Evolutionary conservation across 169 alveolate species (phyloP), one percentile per base, ranked within the genome.

Genomic region (Eimeria necatrix): DNA sequence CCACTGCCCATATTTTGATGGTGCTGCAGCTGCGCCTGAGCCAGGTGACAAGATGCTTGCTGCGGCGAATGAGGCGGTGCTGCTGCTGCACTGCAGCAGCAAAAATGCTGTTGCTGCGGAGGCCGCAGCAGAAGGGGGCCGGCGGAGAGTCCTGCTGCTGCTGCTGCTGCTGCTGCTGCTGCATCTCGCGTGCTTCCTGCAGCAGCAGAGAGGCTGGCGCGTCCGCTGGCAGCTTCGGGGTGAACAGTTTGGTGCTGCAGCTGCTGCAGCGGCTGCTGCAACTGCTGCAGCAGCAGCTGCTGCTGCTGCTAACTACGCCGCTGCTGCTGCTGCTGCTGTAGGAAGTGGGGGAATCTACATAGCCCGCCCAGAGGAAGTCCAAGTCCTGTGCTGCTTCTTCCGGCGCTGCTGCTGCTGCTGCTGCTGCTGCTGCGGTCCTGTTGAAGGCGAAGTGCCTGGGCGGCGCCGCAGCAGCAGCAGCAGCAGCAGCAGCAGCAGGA

Each of bases 131-230:
- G 26, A 64, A 64, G 9, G 76, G 76, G 20, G 76, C 76, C 9
- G 76, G 41, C 76, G 5, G 18, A 5, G 14, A 24, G 8, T 64
- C 64, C 76, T 64, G 76, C 76, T 64, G 41, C 76, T 64, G 76
- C 76, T 64, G 76, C 26, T 64, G 76, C 76, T 64, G 76, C 76
- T 64, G 76, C 76, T 64, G 76, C 76, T 64, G 76, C 76, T 64
- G 76, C 76, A 14, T 10, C 14, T 64, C 64, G 14, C 64, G 64
- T 14, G 64, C 64, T 14, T 56, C 64, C 64, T 56, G 64, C 64
- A 56, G 64, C 64, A 56, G 64, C 64, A 56, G 14, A 8, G 64
- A 56, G 64, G 64, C 64, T 56, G 64, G 64, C 64, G 14, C 14
- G 64, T 56, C 64, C 14, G 64, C 64, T 56, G 64, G 14, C 8